These are phyloP conservation scores for Paspalum vaginatum DNA, from an alignment of 176 grass and related monocot genomes.

Conservation along the genomic window DNA sequence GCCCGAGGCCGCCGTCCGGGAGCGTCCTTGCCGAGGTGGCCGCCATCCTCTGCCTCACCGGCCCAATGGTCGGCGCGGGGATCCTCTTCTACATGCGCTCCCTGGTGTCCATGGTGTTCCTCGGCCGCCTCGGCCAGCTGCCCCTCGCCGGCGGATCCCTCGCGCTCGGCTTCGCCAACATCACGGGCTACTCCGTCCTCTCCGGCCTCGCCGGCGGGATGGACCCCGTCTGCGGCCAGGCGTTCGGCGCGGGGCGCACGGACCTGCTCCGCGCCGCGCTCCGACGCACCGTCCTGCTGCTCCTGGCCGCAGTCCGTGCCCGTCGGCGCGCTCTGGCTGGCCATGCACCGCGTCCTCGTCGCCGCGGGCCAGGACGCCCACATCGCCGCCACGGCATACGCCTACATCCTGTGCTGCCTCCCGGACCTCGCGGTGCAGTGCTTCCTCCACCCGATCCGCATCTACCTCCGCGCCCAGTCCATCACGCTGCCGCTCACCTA, in stretches of 20 bases:
- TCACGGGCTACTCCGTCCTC: conserved; percentile 91
- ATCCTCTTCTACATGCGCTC: conserved; percentile 78
- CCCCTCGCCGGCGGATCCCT: conserved; percentile 82
- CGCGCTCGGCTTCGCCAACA: conserved; percentile 89
- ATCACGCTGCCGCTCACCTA: conserved; percentile 92
- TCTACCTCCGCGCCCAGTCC: conserved; percentile 87
- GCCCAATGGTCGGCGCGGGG: conserved; percentile 68
- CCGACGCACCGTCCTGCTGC: conserved; percentile 65
- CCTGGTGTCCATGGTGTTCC: conserved; percentile 83
- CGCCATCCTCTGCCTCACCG: conserved; percentile 63
- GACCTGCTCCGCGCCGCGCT: conserved; percentile 65
- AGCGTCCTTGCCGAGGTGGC: conserved; percentile 51
- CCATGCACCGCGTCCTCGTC: conserved; percentile 70
- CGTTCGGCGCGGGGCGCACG: conserved; percentile 69
- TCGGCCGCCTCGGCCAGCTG: conserved; percentile 73
- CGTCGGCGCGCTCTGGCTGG: conserved; percentile 61
- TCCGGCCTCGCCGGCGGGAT: conserved; percentile 88
- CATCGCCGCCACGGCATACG: conserved; percentile 63
- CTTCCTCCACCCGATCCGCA: conserved; percentile 89
- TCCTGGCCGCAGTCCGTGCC: conserved; percentile 68
- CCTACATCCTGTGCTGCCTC: conserved; percentile 76
- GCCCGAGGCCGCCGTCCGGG: background rate
- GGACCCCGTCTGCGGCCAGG: conserved; percentile 87
- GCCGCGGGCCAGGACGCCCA: conserved; percentile 67
- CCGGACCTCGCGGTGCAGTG: conserved; percentile 80